Conservation (phyloP, 805 yeast species). For the Kodamaea laetipori region DNA sequence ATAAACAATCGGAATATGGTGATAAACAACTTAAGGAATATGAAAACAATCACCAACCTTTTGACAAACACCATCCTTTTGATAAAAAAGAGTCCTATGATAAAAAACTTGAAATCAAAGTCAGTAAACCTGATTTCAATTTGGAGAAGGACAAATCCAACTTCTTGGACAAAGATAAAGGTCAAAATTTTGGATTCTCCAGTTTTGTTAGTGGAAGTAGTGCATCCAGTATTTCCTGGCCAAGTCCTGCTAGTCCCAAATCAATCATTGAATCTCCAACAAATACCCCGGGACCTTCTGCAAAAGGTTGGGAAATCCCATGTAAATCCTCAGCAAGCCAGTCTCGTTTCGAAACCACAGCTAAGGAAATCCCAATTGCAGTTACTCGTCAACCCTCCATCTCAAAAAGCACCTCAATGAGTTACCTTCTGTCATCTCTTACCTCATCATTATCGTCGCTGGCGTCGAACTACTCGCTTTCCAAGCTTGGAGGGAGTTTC, state of each 20-base stretch:
- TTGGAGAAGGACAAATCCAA: no score
- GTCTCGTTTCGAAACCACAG: conserved; percentile 19
- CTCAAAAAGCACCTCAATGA: conserved; percentile 8
- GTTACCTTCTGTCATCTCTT: conserved; percentile 27
- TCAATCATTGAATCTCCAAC: conserved; percentile 1
- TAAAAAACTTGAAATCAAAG: no score
- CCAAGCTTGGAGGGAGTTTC: conserved; percentile 45
- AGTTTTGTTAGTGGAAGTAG: neutral
- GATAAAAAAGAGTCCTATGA: no score
- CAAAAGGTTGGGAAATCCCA: conserved; percentile 52
- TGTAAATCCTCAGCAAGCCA: conserved; percentile 31
- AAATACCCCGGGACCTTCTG: conserved; percentile 27
- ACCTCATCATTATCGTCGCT: conserved; percentile 41
- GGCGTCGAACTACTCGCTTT: conserved; percentile 41
- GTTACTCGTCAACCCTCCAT: conserved; percentile 2
- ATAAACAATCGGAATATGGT: no score
- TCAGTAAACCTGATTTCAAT: no score
- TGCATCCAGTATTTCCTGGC: conserved; percentile 4
- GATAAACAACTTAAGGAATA: no score
- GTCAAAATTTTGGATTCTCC: neutral
- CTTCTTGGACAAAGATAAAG: conserved; percentile 2
- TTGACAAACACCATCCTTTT: no score
- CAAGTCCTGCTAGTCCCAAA: conserved; percentile 6
- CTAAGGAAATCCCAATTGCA: conserved; percentile 25
- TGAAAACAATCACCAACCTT: no score